Evolutionary conservation across 208 protist species (phyloP), one percentile per base, ranked within the genome.

Genomic region (Kentomonas sorsogonicus): DNA sequence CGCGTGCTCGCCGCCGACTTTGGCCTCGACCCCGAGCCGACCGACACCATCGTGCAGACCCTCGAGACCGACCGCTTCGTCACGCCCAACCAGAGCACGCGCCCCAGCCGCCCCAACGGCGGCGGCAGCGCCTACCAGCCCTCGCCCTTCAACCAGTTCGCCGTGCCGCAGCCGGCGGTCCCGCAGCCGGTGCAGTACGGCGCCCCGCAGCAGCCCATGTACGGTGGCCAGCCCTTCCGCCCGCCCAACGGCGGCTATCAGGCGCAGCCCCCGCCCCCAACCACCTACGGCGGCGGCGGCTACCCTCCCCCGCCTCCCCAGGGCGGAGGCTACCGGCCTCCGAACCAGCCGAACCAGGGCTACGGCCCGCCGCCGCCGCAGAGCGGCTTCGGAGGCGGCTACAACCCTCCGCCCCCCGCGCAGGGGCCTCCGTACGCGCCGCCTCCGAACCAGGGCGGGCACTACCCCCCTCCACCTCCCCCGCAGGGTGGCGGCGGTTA

Each of bases 1-100:
- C 81, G 80, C 34, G 40, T 83, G 23, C 52, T 89, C 1, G 85
- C 85, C 0, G 74, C 75, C n/a, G 81, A 92, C 74, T 92, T 92
- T 69, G 85, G 85, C 18, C 53, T 34, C 3, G 56, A 69, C 9
- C 65, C 66, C 2, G 43, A 39, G 27, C 54, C 60, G 0, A 50
- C 52, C 36, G 53, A 25, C 23, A 52, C 1, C 5, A 20, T 43
- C 2, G 44, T 70, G n/a, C 25, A 25, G 55, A 66, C 63, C 13
- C 60, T 76, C 26, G 63, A 76, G 36, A 46, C 61, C 33, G 65
- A 59, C 53, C 27, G 45, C 20, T 34, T 26, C 11, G 18, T 18
- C 20, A 38, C 58, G n/a, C 43, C 43, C n/a, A 25, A n/a, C n/a
- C n/a, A n/a, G n/a, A n/a, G n/a, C n/a, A n/a, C n/a, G n/a, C n/a